phyloP scores from a whole-genome alignment of 495 filamentous ascomycete species.

The Bacidia rubella region DNA sequence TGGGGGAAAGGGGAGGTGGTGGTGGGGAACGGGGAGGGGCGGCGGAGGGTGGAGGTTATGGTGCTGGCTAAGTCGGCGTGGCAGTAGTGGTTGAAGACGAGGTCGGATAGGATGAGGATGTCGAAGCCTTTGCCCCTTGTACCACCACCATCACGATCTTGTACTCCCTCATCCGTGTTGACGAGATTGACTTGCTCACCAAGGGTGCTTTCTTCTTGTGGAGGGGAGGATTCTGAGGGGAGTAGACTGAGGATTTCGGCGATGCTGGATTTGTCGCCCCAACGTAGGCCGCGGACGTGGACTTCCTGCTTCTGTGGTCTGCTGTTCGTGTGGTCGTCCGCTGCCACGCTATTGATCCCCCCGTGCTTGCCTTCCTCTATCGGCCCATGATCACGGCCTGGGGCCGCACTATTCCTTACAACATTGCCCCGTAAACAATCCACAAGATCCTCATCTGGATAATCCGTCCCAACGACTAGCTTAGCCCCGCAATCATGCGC shows the following conservation, averaged over 20 bases:
- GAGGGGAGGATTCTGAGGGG: too few species aligned
- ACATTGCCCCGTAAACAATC: constrained; percentile 57
- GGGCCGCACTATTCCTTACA: not conserved
- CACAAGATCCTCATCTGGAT: constrained; percentile 68
- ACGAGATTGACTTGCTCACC: too few species aligned
- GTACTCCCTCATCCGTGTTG: not conserved
- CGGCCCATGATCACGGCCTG: too few species aligned
- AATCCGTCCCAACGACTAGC: constrained; percentile 70
- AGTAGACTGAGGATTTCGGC: too few species aligned
- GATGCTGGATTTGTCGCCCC: too few species aligned
- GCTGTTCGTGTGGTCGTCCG: too few species aligned
- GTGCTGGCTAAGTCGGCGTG: constrained; percentile 62
- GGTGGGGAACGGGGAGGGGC: not conserved
- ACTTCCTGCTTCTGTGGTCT: too few species aligned
- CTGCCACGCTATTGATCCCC: too few species aligned
- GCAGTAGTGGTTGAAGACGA: constrained; percentile 80
- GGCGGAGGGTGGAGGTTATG: constrained; percentile 38
- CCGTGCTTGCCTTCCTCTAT: not conserved
- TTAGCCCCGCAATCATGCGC: constrained; percentile 51
- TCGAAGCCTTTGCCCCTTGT: constrained; percentile 51
- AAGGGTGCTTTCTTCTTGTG: too few species aligned
- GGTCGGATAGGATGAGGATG: constrained; percentile 69
- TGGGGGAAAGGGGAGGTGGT: not conserved
- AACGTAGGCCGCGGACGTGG: too few species aligned
- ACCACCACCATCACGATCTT: not conserved